phyloP scores from a whole-genome alignment of 495 filamentous ascomycete genomes.

The Xanthoparmelia taractica region DNA sequence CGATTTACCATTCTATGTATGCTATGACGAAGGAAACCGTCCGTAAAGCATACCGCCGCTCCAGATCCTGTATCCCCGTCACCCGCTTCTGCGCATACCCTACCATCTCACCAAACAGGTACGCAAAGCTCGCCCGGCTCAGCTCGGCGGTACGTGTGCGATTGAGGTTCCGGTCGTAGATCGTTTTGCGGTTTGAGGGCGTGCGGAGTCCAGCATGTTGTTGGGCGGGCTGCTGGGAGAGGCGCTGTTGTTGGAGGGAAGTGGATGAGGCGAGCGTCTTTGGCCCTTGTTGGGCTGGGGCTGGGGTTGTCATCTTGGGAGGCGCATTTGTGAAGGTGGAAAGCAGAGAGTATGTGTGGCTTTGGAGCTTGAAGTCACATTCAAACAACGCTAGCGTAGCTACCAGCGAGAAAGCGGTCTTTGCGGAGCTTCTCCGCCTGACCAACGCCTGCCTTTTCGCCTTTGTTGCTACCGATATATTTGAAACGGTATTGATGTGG shows the following conservation, averaged over 20 bases:
- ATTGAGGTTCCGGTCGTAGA: conserved; percentile 93
- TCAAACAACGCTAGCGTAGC: not conserved
- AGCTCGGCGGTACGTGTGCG: conserved; percentile 78
- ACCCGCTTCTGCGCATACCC: conserved; percentile 86
- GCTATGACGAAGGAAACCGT: not conserved
- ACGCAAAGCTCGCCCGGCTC: conserved; percentile 88
- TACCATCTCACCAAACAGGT: conserved; percentile 95
- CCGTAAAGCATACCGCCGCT: conserved; percentile 63
- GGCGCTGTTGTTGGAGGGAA: conserved; percentile 12
- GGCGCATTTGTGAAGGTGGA: not conserved
- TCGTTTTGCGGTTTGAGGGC: conserved; percentile 91
- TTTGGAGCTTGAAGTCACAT: not conserved
- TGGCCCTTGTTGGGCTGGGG: conserved; percentile 14
- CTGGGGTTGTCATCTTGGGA: conserved; percentile 13
- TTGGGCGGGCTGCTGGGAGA: conserved; percentile 26
- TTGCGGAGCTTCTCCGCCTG: not conserved
- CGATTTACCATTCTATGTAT: not conserved
- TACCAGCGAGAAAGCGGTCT: not conserved
- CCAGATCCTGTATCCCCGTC: conserved; percentile 84
- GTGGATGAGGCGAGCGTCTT: conserved; percentile 17
- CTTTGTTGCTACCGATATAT: too few species aligned
- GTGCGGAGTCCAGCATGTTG: conserved; percentile 67
- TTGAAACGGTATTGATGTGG: too few species aligned
- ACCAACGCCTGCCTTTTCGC: too few species aligned
- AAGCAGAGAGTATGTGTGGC: not conserved